Conservation (phyloP, 441 rosid genomes). For the Adansonia gregorii region DNA sequence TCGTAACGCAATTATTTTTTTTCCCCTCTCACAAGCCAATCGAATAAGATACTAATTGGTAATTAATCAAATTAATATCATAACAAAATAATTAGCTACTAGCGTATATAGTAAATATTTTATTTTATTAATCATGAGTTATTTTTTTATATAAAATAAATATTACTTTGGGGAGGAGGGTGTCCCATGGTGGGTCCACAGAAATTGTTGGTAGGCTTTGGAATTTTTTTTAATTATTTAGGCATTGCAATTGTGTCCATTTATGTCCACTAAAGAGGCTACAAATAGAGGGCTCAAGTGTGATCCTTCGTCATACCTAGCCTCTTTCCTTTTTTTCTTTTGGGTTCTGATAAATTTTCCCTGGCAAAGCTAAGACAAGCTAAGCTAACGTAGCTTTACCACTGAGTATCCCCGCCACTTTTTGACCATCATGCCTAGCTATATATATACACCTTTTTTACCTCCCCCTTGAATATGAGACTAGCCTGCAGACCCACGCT, state of each 20-base stretch:
- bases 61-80: not conserved
- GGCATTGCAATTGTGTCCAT: not conserved
- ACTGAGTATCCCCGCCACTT: not conserved
- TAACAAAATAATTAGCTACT: not conserved
- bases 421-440: not conserved
- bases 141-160: too few relatives aligned
- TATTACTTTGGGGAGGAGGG: too few relatives aligned
- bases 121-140: too few relatives aligned
- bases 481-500: too few relatives aligned
- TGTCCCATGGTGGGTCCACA: not conserved
- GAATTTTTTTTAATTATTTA: not conserved
- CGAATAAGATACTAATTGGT: not conserved
- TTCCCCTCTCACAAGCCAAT: not conserved
- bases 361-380: not conserved
- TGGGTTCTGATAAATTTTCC: not conserved
- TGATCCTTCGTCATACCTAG: slow-evolving; percentile 17
- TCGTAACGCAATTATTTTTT: not conserved
- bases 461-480: too few relatives aligned
- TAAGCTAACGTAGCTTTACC: not conserved
- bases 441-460: not conserved
- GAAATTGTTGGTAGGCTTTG: not conserved
- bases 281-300: slow-evolving; percentile 8
- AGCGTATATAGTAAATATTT: too few relatives aligned
- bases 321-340: too few relatives aligned
- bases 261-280: slow-evolving; percentile 22